Base-by-base conservation (phyloP, 441 rosid species). In the Adansonia madagascariensis region DNA sequence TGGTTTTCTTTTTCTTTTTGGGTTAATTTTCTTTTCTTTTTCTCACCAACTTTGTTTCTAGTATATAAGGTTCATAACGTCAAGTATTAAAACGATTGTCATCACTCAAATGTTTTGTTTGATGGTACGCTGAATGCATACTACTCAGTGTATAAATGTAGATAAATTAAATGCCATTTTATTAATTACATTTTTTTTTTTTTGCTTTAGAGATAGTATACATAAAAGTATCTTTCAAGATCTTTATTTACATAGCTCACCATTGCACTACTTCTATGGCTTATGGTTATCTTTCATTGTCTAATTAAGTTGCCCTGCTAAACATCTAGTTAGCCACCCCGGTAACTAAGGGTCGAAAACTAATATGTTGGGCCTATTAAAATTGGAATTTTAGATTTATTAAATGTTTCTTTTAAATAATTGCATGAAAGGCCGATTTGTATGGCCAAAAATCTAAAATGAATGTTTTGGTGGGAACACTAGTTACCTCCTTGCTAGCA, bases 91-190 rank as follows among this genome's bases (percentile, higher is more conserved):
- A 35, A 4, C 4, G 41, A 35, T 35, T 35, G 41, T 82, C 47
- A 64, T 82, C 57, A 70, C 71, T 82, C 75, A 84, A 78, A 83
- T 78, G 82, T 77, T 87, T 83, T 85, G 89, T 83, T 86, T 84
- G 85, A 84, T 82, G 79, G 81, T 71, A 81, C 77, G 89, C 80
- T 84, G 75, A 73, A 47, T 80, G 77, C 81, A 81, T 82, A 74
- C 78, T 77, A 72, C 4, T 35, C 6, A 82, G 85, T 85, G 88
- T 85, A 90, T 78, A 84, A 87, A 59, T 88, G 86, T 85, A 85
- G 86, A 59, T 35, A 35, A 35, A 77, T 46, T 79, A 67, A 83
- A 75, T 71, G 71, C 31, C 71, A 80, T 78, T 67, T 75, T 83
- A 81, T 83, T 65, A 78, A 81, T 65, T 6, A 6, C 0, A 0